phyloP scores from a whole-genome alignment of 352 stramenopile genomes.

The Pythium rishiriense region DNA sequence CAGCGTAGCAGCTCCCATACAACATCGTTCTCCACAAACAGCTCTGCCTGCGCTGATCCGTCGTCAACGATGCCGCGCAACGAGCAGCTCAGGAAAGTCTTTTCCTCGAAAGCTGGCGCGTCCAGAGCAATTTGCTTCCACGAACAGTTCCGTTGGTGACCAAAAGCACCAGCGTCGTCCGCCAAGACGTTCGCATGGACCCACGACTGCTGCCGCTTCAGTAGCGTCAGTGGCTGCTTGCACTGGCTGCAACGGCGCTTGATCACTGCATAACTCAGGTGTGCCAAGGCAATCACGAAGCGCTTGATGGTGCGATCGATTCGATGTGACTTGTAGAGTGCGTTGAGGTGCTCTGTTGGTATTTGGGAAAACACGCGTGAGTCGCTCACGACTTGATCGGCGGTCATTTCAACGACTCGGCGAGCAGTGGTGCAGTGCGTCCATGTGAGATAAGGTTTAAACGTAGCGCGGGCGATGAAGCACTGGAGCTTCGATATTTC shows the following conservation, averaged over 20 bases:
- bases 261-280: constrained; percentile 73
- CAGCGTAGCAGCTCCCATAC: constrained; percentile 73
- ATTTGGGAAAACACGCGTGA: constrained; percentile 44
- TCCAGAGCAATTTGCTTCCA: constrained; percentile 42
- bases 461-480: constrained; percentile 55
- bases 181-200: constrained; percentile 25
- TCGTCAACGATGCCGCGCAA: constrained; percentile 77
- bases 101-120: constrained; percentile 29
- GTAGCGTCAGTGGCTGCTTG: constrained; percentile 44
- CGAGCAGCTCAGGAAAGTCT: constrained; percentile 46
- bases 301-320: constrained; percentile 59
- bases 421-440: constrained; percentile 23
- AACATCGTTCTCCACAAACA: constrained; percentile 68
- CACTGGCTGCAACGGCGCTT: constrained; percentile 70
- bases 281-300: constrained; percentile 63
- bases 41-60: constrained; percentile 69
- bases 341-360: constrained; percentile 38
- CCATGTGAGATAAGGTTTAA: constrained; percentile 71
- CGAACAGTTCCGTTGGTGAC: constrained; percentile 1
- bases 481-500: constrained; percentile 58
- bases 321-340: constrained; percentile 39
- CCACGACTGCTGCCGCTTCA: constrained; percentile 48
- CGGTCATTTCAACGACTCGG: not conserved
- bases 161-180: not conserved
- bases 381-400: constrained; percentile 15